phyloP scores from a whole-genome alignment of 305 asterid genomes.

The Solanum hybrid region DNA sequence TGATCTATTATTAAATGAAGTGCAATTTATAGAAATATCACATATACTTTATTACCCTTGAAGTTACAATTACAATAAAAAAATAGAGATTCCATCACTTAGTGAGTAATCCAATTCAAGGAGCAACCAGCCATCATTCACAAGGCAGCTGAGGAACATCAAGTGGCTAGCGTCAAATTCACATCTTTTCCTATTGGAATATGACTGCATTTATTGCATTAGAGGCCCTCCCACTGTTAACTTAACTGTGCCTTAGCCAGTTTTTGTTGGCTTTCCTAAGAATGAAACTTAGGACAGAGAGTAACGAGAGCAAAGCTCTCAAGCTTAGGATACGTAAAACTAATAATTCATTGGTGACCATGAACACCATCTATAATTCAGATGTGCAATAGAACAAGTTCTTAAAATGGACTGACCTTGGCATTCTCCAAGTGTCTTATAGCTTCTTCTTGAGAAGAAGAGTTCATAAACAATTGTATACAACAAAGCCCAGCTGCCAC shows the following conservation, averaged over 20 bases:
- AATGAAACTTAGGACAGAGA: not conserved
- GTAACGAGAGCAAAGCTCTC: not conserved
- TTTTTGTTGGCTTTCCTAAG: not conserved
- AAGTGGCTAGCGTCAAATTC: not conserved
- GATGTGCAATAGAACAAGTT: not conserved
- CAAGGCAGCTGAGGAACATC: not conserved
- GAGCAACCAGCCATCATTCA: not conserved
- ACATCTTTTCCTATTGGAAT: not conserved
- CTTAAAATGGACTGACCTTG: constrained; percentile 33
- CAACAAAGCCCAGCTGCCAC: constrained; percentile 97
- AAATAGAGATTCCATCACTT: not conserved
- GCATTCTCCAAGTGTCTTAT: constrained; percentile 83
- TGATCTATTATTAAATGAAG: not conserved
- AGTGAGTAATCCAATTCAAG: not conserved
- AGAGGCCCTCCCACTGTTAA: not conserved
- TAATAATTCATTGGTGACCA: not conserved
- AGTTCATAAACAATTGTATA: constrained; percentile 90
- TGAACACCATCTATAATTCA: not conserved
- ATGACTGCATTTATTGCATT: not conserved
- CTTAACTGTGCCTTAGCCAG: not conserved
- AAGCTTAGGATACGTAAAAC: not conserved
- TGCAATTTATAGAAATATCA: not conserved
- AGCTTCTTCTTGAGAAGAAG: constrained; percentile 90
- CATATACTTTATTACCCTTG: not conserved
- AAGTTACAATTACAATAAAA: not conserved